phyloP scores from a whole-genome alignment of 2,329 filamentous ascomycete genomes.

The Pseudocercospora macadamiae region DNA sequence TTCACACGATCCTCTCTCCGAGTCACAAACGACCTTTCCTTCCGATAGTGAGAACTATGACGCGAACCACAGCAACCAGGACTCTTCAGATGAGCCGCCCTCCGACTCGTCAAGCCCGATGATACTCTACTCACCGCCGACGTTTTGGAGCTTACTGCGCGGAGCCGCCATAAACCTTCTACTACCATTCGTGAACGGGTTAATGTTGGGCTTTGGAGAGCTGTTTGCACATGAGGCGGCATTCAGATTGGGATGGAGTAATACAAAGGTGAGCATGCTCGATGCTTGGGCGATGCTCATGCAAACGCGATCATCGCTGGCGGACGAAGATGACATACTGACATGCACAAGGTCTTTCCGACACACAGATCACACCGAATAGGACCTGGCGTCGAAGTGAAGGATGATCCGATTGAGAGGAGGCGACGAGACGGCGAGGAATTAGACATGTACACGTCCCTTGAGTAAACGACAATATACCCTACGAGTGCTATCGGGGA shows the following conservation, averaged over 20 bases:
- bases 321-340: neutral
- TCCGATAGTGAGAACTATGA: conserved; percentile 86
- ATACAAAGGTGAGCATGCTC: conserved; percentile 97
- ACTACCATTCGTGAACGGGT: conserved; percentile 91
- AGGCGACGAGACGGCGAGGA: conserved; percentile 56
- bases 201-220: conserved; percentile 98
- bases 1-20: conserved; percentile 54
- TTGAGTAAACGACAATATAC: conserved; percentile 58
- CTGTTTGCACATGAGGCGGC: conserved; percentile 95
- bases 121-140: conserved; percentile 87
- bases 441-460: conserved; percentile 66
- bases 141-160: conserved; percentile 79
- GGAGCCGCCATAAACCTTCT: conserved; percentile 95
- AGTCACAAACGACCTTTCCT: conserved; percentile 75
- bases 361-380: conserved; percentile 65
- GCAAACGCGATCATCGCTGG: neutral
- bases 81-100: conserved; percentile 62
- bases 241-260: conserved; percentile 88
- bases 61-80: conserved; percentile 49
- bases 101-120: conserved; percentile 68
- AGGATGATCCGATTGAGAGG: conserved; percentile 65
- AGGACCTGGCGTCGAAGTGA: conserved; percentile 81
- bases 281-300: conserved; percentile 37
- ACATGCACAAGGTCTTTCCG: conserved; percentile 57
- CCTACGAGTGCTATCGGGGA: neutral